A percentile compares a stretch with the other conserved stretches of the same genome.
phyloP scores from a whole-genome alignment of 805 yeast species.

The Scheffersomyces spartinae region DNA sequence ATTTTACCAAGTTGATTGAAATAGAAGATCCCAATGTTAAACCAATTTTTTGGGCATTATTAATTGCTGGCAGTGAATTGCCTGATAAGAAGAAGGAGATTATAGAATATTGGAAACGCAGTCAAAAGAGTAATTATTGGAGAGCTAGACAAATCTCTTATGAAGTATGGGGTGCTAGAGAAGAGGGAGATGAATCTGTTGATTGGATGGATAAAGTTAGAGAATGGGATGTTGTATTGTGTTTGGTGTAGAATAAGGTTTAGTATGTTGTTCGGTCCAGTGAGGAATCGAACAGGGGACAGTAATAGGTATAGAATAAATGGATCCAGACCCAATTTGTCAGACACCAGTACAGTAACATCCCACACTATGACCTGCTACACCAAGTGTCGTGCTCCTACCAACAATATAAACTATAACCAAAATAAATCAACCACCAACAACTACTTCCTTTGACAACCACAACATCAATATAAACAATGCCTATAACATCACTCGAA shows the following conservation, averaged over 20 bases:
- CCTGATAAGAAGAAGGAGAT: constrained; percentile 16
- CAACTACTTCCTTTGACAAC: too few relatives aligned
- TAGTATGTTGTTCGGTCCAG: too few relatives aligned
- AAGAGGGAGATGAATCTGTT: constrained; percentile 18
- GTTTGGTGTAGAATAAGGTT: too few relatives aligned
- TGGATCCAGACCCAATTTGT: too few relatives aligned
- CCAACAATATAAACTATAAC: too few relatives aligned
- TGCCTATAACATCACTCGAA: constrained; percentile 49
- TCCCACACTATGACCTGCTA: too few relatives aligned
- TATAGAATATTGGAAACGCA: constrained; percentile 19
- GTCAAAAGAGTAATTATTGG: constrained; percentile 33
- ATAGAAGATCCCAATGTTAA: constrained; percentile 13
- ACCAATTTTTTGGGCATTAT: constrained; percentile 39
- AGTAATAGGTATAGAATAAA: too few relatives aligned
- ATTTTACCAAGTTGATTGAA: constrained; percentile 18
- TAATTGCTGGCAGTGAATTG: constrained; percentile 33
- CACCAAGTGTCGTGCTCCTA: too few relatives aligned
- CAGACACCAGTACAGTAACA: too few relatives aligned
- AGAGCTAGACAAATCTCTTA: constrained; percentile 40
- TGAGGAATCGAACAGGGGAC: too few relatives aligned
- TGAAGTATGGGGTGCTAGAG: constrained; percentile 39
- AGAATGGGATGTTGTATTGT: constrained; percentile 39
- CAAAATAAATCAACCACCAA: too few relatives aligned
- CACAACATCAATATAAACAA: too few relatives aligned
- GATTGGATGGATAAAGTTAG: constrained; percentile 45